Conservation (phyloP, 2,329 filamentous ascomycete species). For the Aureobasidium uvarum region DNA sequence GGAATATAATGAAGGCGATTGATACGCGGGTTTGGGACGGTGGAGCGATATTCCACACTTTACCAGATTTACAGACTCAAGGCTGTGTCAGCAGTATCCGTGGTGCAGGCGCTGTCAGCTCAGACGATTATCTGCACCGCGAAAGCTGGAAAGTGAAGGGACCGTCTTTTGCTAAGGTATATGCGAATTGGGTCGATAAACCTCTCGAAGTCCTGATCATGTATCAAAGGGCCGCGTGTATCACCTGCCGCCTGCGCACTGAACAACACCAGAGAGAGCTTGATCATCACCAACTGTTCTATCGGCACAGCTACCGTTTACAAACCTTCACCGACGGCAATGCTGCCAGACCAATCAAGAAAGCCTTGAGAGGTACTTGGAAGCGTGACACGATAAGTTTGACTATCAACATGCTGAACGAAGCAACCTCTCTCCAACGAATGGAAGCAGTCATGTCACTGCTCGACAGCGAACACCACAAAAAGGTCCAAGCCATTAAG, state of each 20-base stretch:
- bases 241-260: not conserved
- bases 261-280: not conserved
- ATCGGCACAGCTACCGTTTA: not conserved
- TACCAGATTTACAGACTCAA: not conserved
- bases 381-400: not conserved
- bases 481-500: not conserved
- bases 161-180: not conserved
- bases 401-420: not conserved
- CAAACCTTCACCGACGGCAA: slow-evolving; percentile 10
- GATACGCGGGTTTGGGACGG: not conserved
- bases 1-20: not conserved
- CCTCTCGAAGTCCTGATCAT: not conserved
- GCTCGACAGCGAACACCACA: not conserved
- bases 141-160: not conserved
- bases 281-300: not conserved
- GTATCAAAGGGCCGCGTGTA: not conserved
- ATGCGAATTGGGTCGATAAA: not conserved
- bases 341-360: slow-evolving; percentile 2
- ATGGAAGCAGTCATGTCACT: not conserved
- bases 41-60: not conserved
- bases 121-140: slow-evolving; percentile 14
- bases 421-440: not conserved
- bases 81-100: not conserved
- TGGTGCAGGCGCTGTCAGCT: not conserved
- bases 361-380: slow-evolving; percentile 9